These are phyloP conservation scores for Colletotrichum plurivorum DNA, from an alignment of 2,329 filamentous ascomycete genomes.

Conservation along the genomic window DNA sequence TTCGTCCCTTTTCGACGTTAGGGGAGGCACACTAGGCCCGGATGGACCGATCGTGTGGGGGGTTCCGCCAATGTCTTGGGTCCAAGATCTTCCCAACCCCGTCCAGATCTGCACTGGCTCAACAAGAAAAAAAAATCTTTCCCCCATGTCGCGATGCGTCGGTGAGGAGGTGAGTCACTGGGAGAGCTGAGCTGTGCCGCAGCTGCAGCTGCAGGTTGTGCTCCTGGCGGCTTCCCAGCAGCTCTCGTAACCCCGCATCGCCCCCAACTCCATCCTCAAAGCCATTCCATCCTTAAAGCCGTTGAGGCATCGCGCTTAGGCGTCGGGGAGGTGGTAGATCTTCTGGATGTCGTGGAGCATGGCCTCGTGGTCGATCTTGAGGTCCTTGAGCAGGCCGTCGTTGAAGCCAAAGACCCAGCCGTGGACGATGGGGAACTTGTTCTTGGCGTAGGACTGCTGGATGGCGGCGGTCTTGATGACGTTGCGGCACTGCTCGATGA, in stretches of 20 bases:
- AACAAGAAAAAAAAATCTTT: conserved; percentile 39
- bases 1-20: conserved; percentile 14
- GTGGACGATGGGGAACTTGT: conserved; percentile 78
- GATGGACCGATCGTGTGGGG: conserved; percentile 22
- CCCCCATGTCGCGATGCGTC: conserved; percentile 23
- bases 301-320: conserved; percentile 5
- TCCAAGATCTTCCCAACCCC: conserved; percentile 29
- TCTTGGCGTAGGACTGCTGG: conserved; percentile 77
- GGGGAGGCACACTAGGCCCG: conserved; percentile 22
- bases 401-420: conserved; percentile 81
- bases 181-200: too few species aligned
- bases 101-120: conserved; percentile 33
- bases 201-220: background rate
- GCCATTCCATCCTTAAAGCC: background rate
- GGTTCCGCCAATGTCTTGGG: conserved; percentile 29
- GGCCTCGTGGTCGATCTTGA: conserved; percentile 73
- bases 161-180: conserved; percentile 26
- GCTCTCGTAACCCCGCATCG: conserved; percentile 8
- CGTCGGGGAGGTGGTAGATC: conserved; percentile 71
- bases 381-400: conserved; percentile 76
- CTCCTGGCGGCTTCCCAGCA: background rate
- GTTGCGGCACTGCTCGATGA: conserved; percentile 82
- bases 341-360: conserved; percentile 74
- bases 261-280: background rate
- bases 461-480: conserved; percentile 85